These are phyloP conservation scores for Vitellaria paradoxa DNA, from an alignment of 179 eudicot species.

Conservation along the genomic window DNA sequence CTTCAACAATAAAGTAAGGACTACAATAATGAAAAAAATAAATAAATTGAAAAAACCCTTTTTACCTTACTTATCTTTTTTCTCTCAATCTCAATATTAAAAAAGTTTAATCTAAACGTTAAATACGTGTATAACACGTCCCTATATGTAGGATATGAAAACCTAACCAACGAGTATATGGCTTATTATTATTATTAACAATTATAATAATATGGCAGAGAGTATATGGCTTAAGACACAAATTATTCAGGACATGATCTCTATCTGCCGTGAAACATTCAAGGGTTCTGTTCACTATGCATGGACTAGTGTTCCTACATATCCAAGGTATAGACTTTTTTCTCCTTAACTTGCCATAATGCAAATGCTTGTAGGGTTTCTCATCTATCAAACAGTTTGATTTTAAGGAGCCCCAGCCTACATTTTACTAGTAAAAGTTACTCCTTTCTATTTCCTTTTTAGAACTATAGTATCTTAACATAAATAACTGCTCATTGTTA, in stretches of 20 bases:
- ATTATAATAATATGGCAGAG: slow-evolving; percentile 97
- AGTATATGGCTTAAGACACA: slow-evolving; percentile 99
- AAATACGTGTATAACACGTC: too few species aligned
- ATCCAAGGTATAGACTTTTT: slow-evolving; percentile 69
- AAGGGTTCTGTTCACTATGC: slow-evolving; percentile 96
- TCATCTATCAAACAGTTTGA: neutral
- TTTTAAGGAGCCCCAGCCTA: neutral
- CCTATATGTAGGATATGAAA: too few species aligned
- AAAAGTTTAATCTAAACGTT: too few species aligned
- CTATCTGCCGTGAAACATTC: slow-evolving; percentile 70
- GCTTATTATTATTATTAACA: too few species aligned
- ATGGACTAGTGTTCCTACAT: slow-evolving; percentile 96
- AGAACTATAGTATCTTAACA: neutral
- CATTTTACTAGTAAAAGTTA: neutral
- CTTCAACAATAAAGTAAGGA: too few species aligned
- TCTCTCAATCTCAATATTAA: too few species aligned
- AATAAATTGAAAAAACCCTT: too few species aligned
- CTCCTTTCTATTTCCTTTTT: too few species aligned
- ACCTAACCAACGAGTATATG: too few species aligned
- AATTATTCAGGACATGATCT: slow-evolving; percentile 80
- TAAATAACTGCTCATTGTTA: neutral
- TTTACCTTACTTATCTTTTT: too few species aligned
- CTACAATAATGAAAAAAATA: too few species aligned
- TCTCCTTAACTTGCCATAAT: neutral
- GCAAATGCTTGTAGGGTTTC: neutral